These are phyloP conservation scores for Leccinum rimulosum DNA, from an alignment of 768 basidiomycete genomes.

Conservation along the genomic window DNA sequence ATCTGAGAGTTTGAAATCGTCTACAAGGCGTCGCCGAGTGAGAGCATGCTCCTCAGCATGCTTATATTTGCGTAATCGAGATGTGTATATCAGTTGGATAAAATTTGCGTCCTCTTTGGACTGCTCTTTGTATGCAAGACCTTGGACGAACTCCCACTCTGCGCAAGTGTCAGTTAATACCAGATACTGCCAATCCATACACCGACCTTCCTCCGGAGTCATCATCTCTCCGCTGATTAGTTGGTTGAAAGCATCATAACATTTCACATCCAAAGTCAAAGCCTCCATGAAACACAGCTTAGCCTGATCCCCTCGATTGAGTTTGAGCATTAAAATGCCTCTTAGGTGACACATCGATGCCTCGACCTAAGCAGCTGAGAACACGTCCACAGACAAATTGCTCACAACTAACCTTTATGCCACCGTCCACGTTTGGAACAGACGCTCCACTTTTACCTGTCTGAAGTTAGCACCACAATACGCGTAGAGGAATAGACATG, in stretches of 20 bases:
- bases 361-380: slow-evolving; percentile 65
- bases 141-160: slow-evolving; percentile 98
- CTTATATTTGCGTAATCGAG: slow-evolving; percentile 87
- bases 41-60: slow-evolving; percentile 79
- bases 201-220: slow-evolving; percentile 88
- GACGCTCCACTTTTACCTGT: slow-evolving; percentile 63
- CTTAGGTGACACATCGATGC: slow-evolving; percentile 96
- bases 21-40: slow-evolving; percentile 73
- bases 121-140: slow-evolving; percentile 78
- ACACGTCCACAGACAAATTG: neutral
- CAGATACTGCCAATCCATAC: neutral
- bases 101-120: slow-evolving; percentile 88
- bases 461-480: slow-evolving; percentile 7
- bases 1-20: slow-evolving; percentile 81
- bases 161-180: slow-evolving; percentile 8
- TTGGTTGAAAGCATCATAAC: slow-evolving; percentile 93
- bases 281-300: slow-evolving; percentile 97
- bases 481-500: neutral
- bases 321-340: slow-evolving; percentile 90
- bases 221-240: slow-evolving; percentile 94
- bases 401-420: slow-evolving; percentile 72
- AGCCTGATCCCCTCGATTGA: slow-evolving; percentile 86
- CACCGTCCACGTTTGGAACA: slow-evolving; percentile 84
- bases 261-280: slow-evolving; percentile 90
- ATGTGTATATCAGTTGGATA: slow-evolving; percentile 88